Base-by-base conservation (phyloP, 495 filamentous ascomycete species). In the Penicillium maclennaniae region DNA sequence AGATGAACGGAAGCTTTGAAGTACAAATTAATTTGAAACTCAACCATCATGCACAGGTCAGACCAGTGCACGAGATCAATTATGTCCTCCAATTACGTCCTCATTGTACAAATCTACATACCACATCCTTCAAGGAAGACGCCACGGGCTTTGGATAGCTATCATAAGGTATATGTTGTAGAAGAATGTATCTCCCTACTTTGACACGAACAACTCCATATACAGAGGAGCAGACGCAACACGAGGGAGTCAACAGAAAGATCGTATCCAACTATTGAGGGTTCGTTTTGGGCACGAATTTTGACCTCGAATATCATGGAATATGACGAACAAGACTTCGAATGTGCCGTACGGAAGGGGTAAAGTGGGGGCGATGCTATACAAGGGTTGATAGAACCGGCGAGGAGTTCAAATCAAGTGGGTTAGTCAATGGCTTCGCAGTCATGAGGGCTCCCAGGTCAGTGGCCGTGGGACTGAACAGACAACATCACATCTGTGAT, bases 231-330 rank as follows among this genome's bases (percentile, higher is more conserved):
- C 67, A 67, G 70, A 74, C 74, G 72, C 65, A 76, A 76, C 72
- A 77, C 72, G 74, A 71, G 68, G 68, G 70, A 76, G 73, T 49
- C 55, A 57, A 48, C 61, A 64, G 58, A 56, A 55, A 45, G 61
- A 70, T 62, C 45, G 64, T 60, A 62, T 64, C 63, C 58, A 62
- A 60, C 60, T 61, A 58, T 58, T 58, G 52, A 57, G 55, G 49
- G 53, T 49, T 77, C 54, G 57, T 40, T 76, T 34, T 75, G 45
- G 71, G 71, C 69, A 77, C 52, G 47, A 63, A 63, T 74, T 52
- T 76, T 77, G 74, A 77, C 74, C 74, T 77, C 74, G 65, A 73
- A 68, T 65, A 74, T 71, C 74, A 75, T 75, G 58, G 62, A 58
- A 46, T 53, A 55, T 67, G 72, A 76, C 65, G 53, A 59, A 76